phyloP scores from a whole-genome alignment of 2,329 filamentous ascomycete genomes.

The Colletotrichum spaethianum region DNA sequence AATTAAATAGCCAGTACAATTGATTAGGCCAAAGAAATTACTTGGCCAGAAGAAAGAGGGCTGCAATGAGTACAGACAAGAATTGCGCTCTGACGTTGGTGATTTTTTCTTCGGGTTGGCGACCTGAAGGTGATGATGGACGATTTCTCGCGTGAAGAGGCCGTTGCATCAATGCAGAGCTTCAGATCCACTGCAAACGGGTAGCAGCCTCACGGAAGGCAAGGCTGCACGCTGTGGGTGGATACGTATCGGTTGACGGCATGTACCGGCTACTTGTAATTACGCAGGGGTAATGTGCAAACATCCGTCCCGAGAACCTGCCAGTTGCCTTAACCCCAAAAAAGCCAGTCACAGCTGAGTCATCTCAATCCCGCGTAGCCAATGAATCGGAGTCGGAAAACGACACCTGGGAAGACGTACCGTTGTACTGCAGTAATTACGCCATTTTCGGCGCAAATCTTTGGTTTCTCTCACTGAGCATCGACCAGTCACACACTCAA shows the following conservation, averaged over 20 bases:
- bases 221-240: constrained; percentile 27
- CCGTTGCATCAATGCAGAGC: constrained; percentile 35
- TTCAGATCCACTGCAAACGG: constrained; percentile 37
- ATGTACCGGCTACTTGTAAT: constrained; percentile 16
- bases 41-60: neutral
- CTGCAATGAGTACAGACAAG: neutral
- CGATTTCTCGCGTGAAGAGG: constrained; percentile 39
- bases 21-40: neutral
- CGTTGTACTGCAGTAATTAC: constrained; percentile 24
- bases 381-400: constrained; percentile 18
- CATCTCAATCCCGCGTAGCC: constrained; percentile 27
- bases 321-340: neutral
- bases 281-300: neutral
- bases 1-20: constrained; percentile 9
- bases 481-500: constrained; percentile 27
- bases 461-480: constrained; percentile 22
- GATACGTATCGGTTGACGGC: constrained; percentile 13
- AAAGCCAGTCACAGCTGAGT: constrained; percentile 19
- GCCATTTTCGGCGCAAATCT: constrained; percentile 35
- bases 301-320: neutral
- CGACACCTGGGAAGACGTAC: neutral
- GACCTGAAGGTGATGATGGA: constrained; percentile 21
- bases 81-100: constrained; percentile 1
- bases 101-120: constrained; percentile 15
- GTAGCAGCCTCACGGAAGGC: constrained; percentile 39